Evolutionary conservation across 2,329 filamentous ascomycete species (phyloP), one percentile per base, ranked within the genome.

Genomic region (Colletotrichum siamense): DNA sequence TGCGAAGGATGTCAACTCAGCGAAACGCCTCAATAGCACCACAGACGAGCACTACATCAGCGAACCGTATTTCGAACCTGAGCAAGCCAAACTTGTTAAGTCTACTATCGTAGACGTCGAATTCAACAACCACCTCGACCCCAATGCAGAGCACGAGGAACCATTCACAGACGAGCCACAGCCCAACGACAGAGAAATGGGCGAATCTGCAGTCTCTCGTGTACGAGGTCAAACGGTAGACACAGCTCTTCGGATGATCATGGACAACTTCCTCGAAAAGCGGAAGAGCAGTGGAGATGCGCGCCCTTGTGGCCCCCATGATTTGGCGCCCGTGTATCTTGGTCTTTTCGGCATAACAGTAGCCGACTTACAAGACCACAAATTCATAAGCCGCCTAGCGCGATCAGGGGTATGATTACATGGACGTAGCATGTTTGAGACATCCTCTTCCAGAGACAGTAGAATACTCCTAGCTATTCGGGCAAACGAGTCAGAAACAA

Each of bases 171-270:
- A 49, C 3, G 44, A 49, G 18, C 39, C 39, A 22, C 39, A 0
- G 1, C 9, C 9, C 9, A 22, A 49, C 5, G 9, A n/a, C 5
- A 0, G 0, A 49, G 39, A 7, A 49, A 0, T 22, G 0, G 0
- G 9, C 39, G 18, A 1, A 1, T 7, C 39, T 49, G 5, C 13
- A 9, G 52, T 18, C 24, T 59, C 55, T 59, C 55, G 26, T 0
- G 55, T 59, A 16, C 22, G 5, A 16, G 55, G 55, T 6, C 6
- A 59, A 18, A 59, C 55, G 0, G 55, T 59, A 6, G 55, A 59
- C 22, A 1, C 22, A 1, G 55, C 55, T 18, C 15, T 59, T 18
- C 13, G 26, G 15, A 59, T 59, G 24, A 15, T 59, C 22, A 24
- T 59, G 55, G 55, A 28, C 8, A 18, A 59, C 0, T 59, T 59